A percentile compares a stretch with the other conserved stretches of the same genome.
Evolutionary conservation across 176 grass and related monocot genomes (phyloP).

Genomic region (Musa acuminata): DNA sequence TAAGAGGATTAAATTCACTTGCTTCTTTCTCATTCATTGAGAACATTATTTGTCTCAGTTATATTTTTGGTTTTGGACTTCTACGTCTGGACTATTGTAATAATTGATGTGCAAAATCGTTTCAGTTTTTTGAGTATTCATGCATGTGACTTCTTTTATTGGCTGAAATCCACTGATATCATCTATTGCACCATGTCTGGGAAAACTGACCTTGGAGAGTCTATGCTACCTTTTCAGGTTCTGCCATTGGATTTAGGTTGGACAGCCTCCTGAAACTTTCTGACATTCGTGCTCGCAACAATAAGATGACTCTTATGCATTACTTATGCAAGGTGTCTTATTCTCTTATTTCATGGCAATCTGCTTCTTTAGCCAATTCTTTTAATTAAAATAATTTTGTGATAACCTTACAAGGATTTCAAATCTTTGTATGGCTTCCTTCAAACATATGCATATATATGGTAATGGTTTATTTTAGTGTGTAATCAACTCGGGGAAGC

Average conservation of each 20-base stretch:
- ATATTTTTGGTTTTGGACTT: background rate
- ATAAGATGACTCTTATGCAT: constrained; percentile 93
- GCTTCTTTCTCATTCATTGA: background rate
- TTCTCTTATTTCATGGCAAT: constrained; percentile 11
- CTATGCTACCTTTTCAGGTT: constrained; percentile 37
- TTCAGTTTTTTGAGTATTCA: background rate
- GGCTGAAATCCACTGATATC: background rate
- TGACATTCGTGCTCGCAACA: constrained; percentile 78
- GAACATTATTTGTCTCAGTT: background rate
- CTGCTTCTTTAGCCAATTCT: background rate
- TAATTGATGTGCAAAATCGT: background rate
- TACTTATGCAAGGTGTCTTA: constrained; percentile 77
- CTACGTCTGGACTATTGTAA: background rate
- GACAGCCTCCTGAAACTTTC: constrained; percentile 94
- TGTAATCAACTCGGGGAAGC: too few species aligned
- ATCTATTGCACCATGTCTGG: background rate
- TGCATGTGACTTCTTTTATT: background rate
- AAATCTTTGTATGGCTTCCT: too few species aligned
- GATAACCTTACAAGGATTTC: background rate
- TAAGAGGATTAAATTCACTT: background rate
- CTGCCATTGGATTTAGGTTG: constrained; percentile 92
- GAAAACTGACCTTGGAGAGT: background rate
- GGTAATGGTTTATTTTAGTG: too few species aligned
- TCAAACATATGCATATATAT: too few species aligned
- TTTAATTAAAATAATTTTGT: background rate